Base-by-base conservation (phyloP, 257 asterid genomes). In the Henckelia pumila region DNA sequence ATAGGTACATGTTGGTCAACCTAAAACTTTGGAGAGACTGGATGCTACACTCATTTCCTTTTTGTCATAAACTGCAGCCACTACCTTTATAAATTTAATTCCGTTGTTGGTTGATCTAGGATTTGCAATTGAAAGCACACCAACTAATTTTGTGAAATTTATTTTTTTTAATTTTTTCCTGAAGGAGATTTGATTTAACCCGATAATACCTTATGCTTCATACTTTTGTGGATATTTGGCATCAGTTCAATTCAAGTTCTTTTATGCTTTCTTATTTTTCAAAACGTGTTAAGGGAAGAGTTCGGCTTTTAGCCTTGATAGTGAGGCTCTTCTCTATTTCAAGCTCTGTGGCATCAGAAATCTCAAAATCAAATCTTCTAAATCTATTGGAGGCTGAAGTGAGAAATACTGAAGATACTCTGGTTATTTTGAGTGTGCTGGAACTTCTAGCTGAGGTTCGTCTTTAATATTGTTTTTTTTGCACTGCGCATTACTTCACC, bases 311-410 rank as follows among this genome's bases (percentile, higher is more conserved):
- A 50, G 95, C 95, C 72, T 81, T 91, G 89, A 82, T 94, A 69
- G 96, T 86, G 91, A 88, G 81, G 83, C 89, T 94, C 69, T 94
- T 94, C 89, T 91, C 99, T 32, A 71, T 82, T 68, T 91, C 99
- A 50, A 82, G 83, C 72, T 72, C 85, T 19, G 81, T 90, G 74
- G 99, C 99, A 71, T 80, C 91, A 47, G 78, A 73, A 77, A 79
- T 90, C 69, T 81, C 77, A 56, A 79, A 80, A 61, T 87, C 95
- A 64, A 85, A 83, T 80, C 95, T 94, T 76, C 83, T 94, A 68
- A 64, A 76, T 75, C 82, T 90, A 64, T 73, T 94, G 78, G 97
- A 88, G 87, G 83, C 77, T 63, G 99, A 94, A 81, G 82, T 84
- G 76, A 74, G 74, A 72, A 87, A 78, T 50, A 44, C 88, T 52